These are phyloP conservation scores for Talaromyces stipitatus DNA, from an alignment of 495 filamentous ascomycete species.

Conservation along the genomic window DNA sequence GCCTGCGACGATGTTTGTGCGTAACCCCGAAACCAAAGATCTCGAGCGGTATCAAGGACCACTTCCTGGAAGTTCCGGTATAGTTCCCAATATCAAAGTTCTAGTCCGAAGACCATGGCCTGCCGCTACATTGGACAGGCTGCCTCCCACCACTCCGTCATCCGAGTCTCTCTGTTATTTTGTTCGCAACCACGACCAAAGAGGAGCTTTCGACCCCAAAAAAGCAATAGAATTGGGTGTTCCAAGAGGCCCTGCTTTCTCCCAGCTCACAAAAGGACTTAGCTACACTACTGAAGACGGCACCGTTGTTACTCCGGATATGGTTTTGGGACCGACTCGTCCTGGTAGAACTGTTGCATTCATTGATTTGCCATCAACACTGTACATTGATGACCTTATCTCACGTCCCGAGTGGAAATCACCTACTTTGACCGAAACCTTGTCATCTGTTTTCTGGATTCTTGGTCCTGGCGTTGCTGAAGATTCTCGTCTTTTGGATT, in stretches of 20 bases:
- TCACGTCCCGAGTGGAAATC: conserved; percentile 66
- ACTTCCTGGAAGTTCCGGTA: conserved; percentile 36
- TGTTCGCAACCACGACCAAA: conserved; percentile 59
- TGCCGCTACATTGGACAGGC: conserved; percentile 49
- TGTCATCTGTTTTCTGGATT: conserved; percentile 74
- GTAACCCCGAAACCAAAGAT: conserved; percentile 54
- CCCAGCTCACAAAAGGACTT: conserved; percentile 44
- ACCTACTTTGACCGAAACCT: conserved; percentile 51
- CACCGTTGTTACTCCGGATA: conserved; percentile 53
- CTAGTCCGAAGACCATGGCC: conserved; percentile 80
- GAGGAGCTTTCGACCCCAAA: conserved; percentile 70
- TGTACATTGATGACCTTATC: conserved; percentile 62
- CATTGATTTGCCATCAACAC: conserved; percentile 61
- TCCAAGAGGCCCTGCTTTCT: conserved; percentile 40
- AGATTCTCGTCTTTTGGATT: conserved; percentile 53
- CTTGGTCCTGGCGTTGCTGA: conserved; percentile 59
- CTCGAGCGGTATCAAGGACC: conserved; percentile 63
- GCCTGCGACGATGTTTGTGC: conserved; percentile 62
- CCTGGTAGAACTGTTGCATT: conserved; percentile 65
- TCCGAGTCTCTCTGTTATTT: conserved; percentile 76
- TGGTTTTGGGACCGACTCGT: conserved; percentile 52
- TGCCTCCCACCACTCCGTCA: conserved; percentile 60
- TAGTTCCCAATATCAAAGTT: conserved; percentile 60
- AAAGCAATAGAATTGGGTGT: conserved; percentile 57
- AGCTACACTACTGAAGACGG: conserved; percentile 48